phyloP scores from a whole-genome alignment of 345 rosid species.

The Citrus inodora region DNA sequence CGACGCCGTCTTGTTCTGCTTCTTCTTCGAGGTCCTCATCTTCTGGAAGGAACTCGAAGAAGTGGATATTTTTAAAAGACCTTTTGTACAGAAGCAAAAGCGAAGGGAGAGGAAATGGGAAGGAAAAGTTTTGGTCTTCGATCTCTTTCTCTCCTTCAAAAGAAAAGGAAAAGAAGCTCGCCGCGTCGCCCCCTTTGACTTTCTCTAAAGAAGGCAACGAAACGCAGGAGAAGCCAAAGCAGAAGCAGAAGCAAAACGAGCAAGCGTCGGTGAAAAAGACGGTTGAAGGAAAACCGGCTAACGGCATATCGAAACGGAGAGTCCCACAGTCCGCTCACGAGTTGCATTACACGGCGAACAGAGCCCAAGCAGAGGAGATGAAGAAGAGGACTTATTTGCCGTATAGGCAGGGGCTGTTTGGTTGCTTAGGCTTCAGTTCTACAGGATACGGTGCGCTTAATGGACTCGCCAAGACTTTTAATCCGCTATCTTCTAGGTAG shows the following conservation, averaged over 20 bases:
- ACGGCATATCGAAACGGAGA: slow-evolving; percentile 29
- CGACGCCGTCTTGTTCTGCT: slow-evolving; percentile 25
- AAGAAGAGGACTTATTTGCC: slow-evolving; percentile 46
- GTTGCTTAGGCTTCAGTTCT: slow-evolving; percentile 44
- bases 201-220: slow-evolving; percentile 10
- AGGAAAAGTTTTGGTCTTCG: slow-evolving; percentile 13
- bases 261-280: slow-evolving; percentile 8
- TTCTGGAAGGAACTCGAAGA: slow-evolving; percentile 33
- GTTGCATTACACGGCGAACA: slow-evolving; percentile 39
- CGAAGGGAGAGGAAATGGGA: slow-evolving; percentile 15
- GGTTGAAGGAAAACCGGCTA: slow-evolving; percentile 26
- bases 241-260: slow-evolving; percentile 21
- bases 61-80: slow-evolving; percentile 36
- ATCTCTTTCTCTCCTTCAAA: slow-evolving; percentile 14
- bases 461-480: slow-evolving; percentile 20
- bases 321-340: slow-evolving; percentile 41
- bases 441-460: slow-evolving; percentile 29
- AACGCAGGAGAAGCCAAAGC: slow-evolving; percentile 13
- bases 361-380: slow-evolving; percentile 49
- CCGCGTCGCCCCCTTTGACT: not conserved
- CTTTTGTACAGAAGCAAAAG: slow-evolving; percentile 23
- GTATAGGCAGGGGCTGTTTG: slow-evolving; percentile 44
- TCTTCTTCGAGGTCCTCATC: slow-evolving; percentile 38
- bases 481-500: slow-evolving; percentile 20
- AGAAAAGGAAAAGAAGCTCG: slow-evolving; percentile 1